These are phyloP conservation scores for Moringa oleifera DNA, from an alignment of 345 rosid genomes.

Conservation along the genomic window DNA sequence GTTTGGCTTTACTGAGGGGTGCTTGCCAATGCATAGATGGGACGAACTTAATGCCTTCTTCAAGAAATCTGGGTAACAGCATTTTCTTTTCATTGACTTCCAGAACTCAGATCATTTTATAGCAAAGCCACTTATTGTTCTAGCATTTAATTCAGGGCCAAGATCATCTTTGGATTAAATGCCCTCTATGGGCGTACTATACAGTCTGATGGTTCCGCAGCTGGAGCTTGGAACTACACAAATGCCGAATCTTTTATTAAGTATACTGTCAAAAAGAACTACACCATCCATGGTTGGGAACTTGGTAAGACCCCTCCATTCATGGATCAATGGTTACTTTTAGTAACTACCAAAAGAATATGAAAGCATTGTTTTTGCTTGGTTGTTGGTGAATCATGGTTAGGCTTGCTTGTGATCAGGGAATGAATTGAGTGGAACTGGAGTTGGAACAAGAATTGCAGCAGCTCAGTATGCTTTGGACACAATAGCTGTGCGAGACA, in stretches of 20 bases:
- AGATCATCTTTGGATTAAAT: slow-evolving; percentile 71
- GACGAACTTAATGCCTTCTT: slow-evolving; percentile 56
- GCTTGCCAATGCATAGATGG: slow-evolving; percentile 65
- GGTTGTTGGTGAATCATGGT: no score
- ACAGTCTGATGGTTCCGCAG: slow-evolving; percentile 36
- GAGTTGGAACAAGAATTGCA: slow-evolving; percentile 69
- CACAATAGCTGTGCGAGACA: slow-evolving; percentile 42
- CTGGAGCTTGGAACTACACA: slow-evolving; percentile 66
- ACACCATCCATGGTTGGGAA: slow-evolving; percentile 70
- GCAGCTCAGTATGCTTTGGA: slow-evolving; percentile 75
- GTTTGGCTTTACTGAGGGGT: slow-evolving; percentile 66
- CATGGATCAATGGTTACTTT: no score
- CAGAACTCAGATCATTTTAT: not conserved
- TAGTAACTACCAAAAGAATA: no score
- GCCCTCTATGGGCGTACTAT: slow-evolving; percentile 57
- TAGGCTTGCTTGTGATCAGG: slow-evolving; percentile 35
- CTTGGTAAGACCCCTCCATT: slow-evolving; percentile 44
- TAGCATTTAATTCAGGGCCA: slow-evolving; percentile 40
- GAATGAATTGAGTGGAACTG: slow-evolving; percentile 75
- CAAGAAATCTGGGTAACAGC: slow-evolving; percentile 39
- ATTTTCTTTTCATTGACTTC: not conserved
- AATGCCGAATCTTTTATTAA: slow-evolving; percentile 74
- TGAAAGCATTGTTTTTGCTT: no score
- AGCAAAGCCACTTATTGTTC: not conserved
- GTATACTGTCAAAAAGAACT: slow-evolving; percentile 45